These are phyloP conservation scores for Globisporangium paroecandrum DNA, from an alignment of 352 stramenopile species.

Conservation along the genomic window DNA sequence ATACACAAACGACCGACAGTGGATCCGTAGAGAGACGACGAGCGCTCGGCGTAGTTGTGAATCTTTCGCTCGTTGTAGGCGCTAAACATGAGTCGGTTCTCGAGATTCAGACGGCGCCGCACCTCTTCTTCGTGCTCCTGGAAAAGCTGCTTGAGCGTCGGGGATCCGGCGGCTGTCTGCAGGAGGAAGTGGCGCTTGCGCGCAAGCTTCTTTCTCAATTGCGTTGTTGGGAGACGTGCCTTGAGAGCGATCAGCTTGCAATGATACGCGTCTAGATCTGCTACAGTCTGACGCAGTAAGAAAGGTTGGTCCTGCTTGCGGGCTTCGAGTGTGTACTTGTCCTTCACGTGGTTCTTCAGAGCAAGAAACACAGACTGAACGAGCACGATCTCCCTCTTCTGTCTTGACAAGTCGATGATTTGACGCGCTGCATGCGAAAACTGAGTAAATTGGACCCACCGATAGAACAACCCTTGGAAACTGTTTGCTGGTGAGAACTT, in stretches of 20 bases:
- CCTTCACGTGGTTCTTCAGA: slow-evolving; percentile 38
- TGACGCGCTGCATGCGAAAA: slow-evolving; percentile 22
- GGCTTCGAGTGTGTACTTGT: slow-evolving; percentile 36
- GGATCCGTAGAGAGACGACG: slow-evolving; percentile 43
- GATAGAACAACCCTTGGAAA: slow-evolving; percentile 44
- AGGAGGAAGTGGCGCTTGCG: slow-evolving; percentile 26
- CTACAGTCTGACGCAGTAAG: slow-evolving; percentile 36
- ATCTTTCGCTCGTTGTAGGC: slow-evolving; percentile 65
- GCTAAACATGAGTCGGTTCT: slow-evolving; percentile 72
- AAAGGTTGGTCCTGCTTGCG: slow-evolving; percentile 28
- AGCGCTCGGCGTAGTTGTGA: slow-evolving; percentile 65
- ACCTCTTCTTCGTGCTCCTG: slow-evolving; percentile 58
- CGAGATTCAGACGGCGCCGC: slow-evolving; percentile 47
- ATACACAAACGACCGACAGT: slow-evolving; percentile 49
- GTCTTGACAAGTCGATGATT: slow-evolving; percentile 22
- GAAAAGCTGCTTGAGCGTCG: slow-evolving; percentile 76
- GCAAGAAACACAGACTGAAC: slow-evolving; percentile 40
- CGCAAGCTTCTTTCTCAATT: slow-evolving; percentile 24
- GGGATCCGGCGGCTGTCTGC: slow-evolving; percentile 38
- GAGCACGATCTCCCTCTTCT: slow-evolving; percentile 34
- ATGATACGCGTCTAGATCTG: slow-evolving; percentile 46
- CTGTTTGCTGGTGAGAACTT: slow-evolving; percentile 45
- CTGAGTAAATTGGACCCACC: slow-evolving; percentile 60
- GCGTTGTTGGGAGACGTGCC: slow-evolving; percentile 28
- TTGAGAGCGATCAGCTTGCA: slow-evolving; percentile 43